Percentiles rank a stretch among this genome's conserved stretches.
Conservation (phyloP, 148 eudicot species). For the Chenopodium album region DNA sequence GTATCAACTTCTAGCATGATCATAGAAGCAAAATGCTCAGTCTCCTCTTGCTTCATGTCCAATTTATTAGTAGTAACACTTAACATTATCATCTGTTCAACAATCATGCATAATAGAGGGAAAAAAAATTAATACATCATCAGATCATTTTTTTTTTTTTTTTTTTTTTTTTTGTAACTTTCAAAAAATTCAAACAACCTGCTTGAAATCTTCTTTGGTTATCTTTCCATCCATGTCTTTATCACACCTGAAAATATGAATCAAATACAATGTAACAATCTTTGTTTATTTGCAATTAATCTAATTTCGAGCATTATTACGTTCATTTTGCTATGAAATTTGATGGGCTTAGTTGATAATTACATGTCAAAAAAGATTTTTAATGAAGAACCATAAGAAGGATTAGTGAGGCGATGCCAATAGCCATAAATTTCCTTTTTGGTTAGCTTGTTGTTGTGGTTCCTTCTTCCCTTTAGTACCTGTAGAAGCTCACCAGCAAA, state of each 20-base stretch:
- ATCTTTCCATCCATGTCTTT: constrained; percentile 36
- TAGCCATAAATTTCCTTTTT: constrained; percentile 32
- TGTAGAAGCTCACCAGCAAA: constrained; percentile 37
- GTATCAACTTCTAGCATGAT: constrained; percentile 38
- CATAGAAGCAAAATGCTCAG: constrained; percentile 31
- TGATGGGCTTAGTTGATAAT: not conserved
- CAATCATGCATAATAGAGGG: no score
- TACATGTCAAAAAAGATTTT: constrained; percentile 40
- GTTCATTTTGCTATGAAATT: not conserved
- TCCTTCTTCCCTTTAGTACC: constrained; percentile 31
- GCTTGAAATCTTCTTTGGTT: constrained; percentile 28
- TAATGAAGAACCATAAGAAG: constrained; percentile 25
- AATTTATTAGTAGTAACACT: constrained; percentile 37
- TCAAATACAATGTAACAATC: not conserved
- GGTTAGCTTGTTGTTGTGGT: constrained; percentile 19
- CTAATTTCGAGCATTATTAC: no score
- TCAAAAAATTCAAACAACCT: not conserved
- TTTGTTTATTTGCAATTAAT: not conserved
- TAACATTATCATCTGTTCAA: constrained; percentile 25
- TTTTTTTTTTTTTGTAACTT: no score
- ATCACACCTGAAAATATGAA: constrained; percentile 33
- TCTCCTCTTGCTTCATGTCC: constrained; percentile 28
- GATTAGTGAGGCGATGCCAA: constrained; percentile 29
- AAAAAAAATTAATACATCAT: no score
- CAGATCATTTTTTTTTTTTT: no score